These are phyloP conservation scores for Quercus tomentella DNA, from an alignment of 331 rosid genomes.

Conservation along the genomic window DNA sequence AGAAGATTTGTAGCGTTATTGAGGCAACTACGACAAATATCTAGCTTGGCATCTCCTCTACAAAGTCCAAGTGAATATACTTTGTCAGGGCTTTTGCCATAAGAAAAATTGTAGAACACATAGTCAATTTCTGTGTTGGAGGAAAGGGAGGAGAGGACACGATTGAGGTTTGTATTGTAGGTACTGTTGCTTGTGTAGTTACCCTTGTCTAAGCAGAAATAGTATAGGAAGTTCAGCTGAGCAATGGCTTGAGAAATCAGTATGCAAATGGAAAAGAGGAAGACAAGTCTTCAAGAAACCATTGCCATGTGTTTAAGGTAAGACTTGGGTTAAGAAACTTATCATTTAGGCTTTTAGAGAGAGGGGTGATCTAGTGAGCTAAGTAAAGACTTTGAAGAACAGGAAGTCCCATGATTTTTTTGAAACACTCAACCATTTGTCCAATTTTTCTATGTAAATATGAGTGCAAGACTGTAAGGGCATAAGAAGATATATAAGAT, in stretches of 20 bases:
- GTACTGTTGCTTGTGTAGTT: background rate
- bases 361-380: no score
- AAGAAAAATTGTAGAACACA: background rate
- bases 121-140: background rate
- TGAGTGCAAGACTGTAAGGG: no score
- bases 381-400: no score
- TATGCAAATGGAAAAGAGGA: background rate
- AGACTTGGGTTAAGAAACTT: no score
- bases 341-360: no score
- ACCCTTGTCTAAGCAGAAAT: background rate
- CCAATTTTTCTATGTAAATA: no score
- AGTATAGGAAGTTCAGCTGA: background rate
- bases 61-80: background rate
- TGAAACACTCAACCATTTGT: no score
- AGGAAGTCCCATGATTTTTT: no score
- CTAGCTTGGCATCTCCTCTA: background rate
- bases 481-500: no score
- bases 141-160: background rate
- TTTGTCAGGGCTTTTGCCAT: background rate
- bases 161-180: background rate
- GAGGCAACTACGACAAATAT: background rate
- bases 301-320: no score
- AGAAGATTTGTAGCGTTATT: background rate
- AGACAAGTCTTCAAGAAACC: background rate
- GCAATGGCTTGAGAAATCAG: background rate